phyloP scores from a whole-genome alignment of 2,329 filamentous ascomycete genomes.

The Furcasterigmium furcatum region DNA sequence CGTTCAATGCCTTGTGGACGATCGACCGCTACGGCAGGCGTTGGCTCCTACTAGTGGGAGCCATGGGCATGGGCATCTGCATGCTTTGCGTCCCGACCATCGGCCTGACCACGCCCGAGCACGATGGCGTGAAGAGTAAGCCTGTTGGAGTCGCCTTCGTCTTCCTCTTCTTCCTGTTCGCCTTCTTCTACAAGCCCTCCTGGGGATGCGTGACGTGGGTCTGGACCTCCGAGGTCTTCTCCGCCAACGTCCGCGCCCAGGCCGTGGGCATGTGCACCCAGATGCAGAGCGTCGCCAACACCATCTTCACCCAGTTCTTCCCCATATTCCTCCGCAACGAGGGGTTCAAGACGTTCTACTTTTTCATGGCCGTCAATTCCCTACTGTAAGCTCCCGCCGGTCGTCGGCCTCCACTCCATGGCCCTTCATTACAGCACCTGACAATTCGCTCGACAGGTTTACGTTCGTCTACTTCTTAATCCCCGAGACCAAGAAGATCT shows the following conservation, averaged over 20 bases:
- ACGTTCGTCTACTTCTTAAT: slow-evolving; percentile 47
- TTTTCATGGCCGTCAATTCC: slow-evolving; percentile 38
- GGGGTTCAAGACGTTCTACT: slow-evolving; percentile 38
- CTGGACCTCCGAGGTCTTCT: slow-evolving; percentile 67
- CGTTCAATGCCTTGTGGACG: slow-evolving; percentile 70
- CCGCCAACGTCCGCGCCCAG: slow-evolving; percentile 69
- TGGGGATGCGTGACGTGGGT: slow-evolving; percentile 55
- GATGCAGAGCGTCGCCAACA: slow-evolving; percentile 62
- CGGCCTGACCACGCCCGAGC: slow-evolving; percentile 48
- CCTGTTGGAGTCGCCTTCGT: slow-evolving; percentile 66
- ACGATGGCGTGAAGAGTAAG: slow-evolving; percentile 50
- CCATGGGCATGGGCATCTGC: slow-evolving; percentile 64
- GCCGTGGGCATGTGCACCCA: slow-evolving; percentile 65
- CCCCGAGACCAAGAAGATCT: slow-evolving; percentile 47
- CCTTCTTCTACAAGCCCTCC: slow-evolving; percentile 66
- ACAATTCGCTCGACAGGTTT: no score
- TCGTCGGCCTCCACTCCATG: no score
- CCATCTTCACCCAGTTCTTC: slow-evolving; percentile 69
- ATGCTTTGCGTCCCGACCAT: slow-evolving; percentile 60
- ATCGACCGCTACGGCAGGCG: slow-evolving; percentile 69
- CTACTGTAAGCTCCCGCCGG: no score
- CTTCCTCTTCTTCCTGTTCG: slow-evolving; percentile 64
- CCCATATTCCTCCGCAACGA: slow-evolving; percentile 60
- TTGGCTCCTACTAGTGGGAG: slow-evolving; percentile 66
- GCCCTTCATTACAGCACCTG: no score